Percentiles rank a stretch among this genome's conserved stretches.
Conservation (phyloP, 768 basidiomycete species). For the Porpolomopsis calyptriformis region DNA sequence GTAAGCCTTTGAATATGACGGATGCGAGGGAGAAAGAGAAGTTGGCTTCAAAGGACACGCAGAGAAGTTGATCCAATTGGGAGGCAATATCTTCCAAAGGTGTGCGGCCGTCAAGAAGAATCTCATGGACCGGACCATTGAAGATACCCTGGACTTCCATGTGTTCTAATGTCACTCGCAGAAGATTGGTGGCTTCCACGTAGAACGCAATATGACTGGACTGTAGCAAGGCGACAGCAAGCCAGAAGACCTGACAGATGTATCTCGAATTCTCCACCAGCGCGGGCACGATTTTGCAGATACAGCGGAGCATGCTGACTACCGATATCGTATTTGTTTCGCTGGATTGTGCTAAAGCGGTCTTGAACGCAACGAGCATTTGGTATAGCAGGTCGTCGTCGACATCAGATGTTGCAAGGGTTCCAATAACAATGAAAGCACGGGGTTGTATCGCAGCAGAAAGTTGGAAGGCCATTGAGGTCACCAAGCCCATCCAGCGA, state of each 20-base stretch:
- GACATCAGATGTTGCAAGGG: constrained; percentile 74
- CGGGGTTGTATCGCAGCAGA: constrained; percentile 82
- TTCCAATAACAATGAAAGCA: constrained; percentile 74
- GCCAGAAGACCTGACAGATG: constrained; percentile 71
- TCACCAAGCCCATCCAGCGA: constrained; percentile 85
- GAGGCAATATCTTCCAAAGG: constrained; percentile 56
- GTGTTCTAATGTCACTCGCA: constrained; percentile 53
- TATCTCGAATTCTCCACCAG: constrained; percentile 63
- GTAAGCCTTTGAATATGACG: constrained; percentile 78
- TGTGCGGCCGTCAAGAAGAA: constrained; percentile 54
- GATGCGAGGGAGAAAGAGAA: constrained; percentile 78
- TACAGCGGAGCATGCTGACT: constrained; percentile 82
- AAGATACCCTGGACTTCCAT: constrained; percentile 56
- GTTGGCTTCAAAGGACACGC: constrained; percentile 64
- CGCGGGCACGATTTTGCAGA: constrained; percentile 66
- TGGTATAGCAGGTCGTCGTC: constrained; percentile 93
- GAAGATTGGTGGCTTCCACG: constrained; percentile 54
- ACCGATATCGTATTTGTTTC: constrained; percentile 63
- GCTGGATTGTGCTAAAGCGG: constrained; percentile 54
- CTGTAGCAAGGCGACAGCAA: constrained; percentile 75
- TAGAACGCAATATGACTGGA: constrained; percentile 64
- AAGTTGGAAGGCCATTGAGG: constrained; percentile 82
- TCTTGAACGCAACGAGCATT: constrained; percentile 79
- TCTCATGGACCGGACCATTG: constrained; percentile 38
- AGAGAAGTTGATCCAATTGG: constrained; percentile 63